Evolutionary conservation across 228 moss, liverwort and hornwort species (phyloP), one percentile per base, ranked within the genome.

Genomic region (Sphagnum fallax): DNA sequence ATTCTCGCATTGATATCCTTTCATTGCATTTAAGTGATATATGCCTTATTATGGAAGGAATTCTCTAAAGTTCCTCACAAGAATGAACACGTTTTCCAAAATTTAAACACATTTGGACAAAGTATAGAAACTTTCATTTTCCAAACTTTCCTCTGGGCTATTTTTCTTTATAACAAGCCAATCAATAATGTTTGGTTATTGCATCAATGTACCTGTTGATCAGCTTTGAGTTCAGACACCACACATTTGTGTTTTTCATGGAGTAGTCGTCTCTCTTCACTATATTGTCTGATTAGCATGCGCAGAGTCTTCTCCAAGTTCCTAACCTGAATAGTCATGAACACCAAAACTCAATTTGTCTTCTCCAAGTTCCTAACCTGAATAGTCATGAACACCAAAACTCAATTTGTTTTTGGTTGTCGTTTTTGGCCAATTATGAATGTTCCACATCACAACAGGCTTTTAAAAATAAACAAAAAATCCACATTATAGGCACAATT

Each of bases 201-300:
- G 32, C 32, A 32, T 32, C 32, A 32, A 32, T 32, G 32, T 70
- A 85, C 89, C 81, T 60, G 71, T 47, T 90, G 88, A n/a, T 92
- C 81, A n/a, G 73, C 68, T 70, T 72, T 76, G 12, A 88, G 64
- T 10, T 84, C 81, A 15, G 77, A 78, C 53, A 85, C 53, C 50
- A 71, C 13, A 14, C 67, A 70, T 14, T 72, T 62, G 11, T 90
- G 86, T 53, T 72, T 72, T 52, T 76, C 84, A 65, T 85, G 80
- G n/a, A 85, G 71, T 58, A 81, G 79, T 59, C 62, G 65, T 72
- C 90, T 82, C 75, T 94, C 89, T 60, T 77, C 79, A 64, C 90
- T 81, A 52, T 85, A 95, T 50, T 95, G 88, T 47, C 82, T 76
- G 16, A 90, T 90, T 6, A 95, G 80, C 76, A 86, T 79, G 63